Percentiles rank a stretch among this genome's conserved stretches.
Evolutionary conservation across 2,329 filamentous ascomycete species (phyloP).

Genomic region (Ophiostoma montium): DNA sequence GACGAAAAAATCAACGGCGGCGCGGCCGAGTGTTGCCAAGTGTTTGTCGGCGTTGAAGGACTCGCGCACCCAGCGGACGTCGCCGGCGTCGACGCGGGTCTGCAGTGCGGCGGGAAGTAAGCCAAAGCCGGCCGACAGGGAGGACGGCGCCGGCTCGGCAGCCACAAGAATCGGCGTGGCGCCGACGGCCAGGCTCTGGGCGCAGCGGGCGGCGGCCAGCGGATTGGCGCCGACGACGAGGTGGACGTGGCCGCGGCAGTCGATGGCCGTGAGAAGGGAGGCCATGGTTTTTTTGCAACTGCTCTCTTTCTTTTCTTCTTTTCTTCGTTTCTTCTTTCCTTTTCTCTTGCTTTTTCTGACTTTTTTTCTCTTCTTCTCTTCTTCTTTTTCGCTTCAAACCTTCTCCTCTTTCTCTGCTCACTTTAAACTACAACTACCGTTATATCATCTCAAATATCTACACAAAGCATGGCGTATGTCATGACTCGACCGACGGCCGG

Average conservation of each 20-base stretch:
- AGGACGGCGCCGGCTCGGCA: slow-evolving; percentile 28
- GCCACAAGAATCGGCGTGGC: slow-evolving; percentile 69
- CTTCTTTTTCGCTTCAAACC: background rate
- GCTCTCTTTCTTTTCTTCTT: background rate
- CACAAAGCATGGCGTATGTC: background rate
- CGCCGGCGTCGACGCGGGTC: slow-evolving; percentile 50
- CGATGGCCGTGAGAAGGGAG: slow-evolving; percentile 57
- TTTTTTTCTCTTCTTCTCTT: background rate
- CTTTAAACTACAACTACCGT: background rate
- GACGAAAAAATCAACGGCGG: slow-evolving; percentile 63
- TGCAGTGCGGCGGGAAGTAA: slow-evolving; percentile 40
- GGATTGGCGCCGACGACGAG: slow-evolving; percentile 77
- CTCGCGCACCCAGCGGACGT: slow-evolving; percentile 51
- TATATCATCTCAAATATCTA: background rate
- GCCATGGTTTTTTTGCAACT: slow-evolving; percentile 8
- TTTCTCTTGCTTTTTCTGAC: background rate
- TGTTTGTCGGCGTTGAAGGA: slow-evolving; percentile 53
- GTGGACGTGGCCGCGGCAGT: slow-evolving; percentile 59
- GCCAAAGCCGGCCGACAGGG: slow-evolving; percentile 23
- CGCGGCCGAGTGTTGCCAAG: slow-evolving; percentile 61
- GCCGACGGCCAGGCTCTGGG: slow-evolving; percentile 66
- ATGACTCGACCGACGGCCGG: background rate
- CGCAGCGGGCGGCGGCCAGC: slow-evolving; percentile 71
- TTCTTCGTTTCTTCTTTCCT: background rate
- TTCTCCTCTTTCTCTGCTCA: background rate